A percentile compares a stretch with the other conserved stretches of the same genome.
These are phyloP conservation scores for Colletotrichum sansevieriae DNA, from an alignment of 2,329 filamentous ascomycete species.

Conservation along the genomic window DNA sequence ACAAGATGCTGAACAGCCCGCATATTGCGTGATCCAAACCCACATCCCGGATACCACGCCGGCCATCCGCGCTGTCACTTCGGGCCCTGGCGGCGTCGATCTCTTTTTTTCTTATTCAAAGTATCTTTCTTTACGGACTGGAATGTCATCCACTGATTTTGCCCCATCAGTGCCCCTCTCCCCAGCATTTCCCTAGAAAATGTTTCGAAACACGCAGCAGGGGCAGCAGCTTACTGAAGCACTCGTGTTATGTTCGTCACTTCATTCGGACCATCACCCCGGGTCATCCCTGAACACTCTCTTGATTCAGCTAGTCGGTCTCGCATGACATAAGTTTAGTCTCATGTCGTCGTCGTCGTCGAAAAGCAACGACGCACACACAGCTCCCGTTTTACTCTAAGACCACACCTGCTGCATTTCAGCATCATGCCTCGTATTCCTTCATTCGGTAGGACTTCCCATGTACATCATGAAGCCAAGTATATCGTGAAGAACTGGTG, in stretches of 20 bases:
- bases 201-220: slow-evolving; percentile 19
- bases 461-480: background rate
- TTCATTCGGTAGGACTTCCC: background rate
- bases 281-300: background rate
- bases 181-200: slow-evolving; percentile 26
- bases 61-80: background rate
- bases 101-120: slow-evolving; percentile 13
- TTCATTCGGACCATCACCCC: background rate
- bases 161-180: slow-evolving; percentile 3
- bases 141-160: background rate
- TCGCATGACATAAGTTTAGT: slow-evolving; percentile 14
- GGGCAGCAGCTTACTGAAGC: background rate
- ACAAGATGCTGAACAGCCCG: slow-evolving; percentile 7
- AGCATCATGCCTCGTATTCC: background rate
- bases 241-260: background rate
- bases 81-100: slow-evolving; percentile 23
- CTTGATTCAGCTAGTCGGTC: slow-evolving; percentile 6
- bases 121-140: slow-evolving; percentile 5
- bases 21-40: slow-evolving; percentile 31
- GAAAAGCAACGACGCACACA: no score
- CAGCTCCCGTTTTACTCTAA: background rate
- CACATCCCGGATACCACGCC: slow-evolving; percentile 22
- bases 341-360: no score
- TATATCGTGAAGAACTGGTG: background rate
- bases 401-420: background rate